Evolutionary conservation across 1,139 yeast genomes (phyloP), one percentile per base, ranked within the genome.

Genomic region (Wickerhamiella pararugosa): DNA sequence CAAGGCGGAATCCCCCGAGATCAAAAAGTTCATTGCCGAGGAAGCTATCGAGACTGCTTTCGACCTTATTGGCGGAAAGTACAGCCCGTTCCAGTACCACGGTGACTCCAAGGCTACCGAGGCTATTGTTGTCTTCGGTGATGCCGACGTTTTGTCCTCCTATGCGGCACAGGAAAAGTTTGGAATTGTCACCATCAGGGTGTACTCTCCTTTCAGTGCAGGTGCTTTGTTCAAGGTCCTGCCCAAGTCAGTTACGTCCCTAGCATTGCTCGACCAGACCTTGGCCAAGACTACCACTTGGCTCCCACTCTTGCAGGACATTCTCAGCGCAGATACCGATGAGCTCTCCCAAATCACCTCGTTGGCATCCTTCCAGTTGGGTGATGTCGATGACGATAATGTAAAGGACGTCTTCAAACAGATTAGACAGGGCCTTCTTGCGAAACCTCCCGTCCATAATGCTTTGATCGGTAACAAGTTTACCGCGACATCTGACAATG

Each of bases 261-360:
- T 87, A 43, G 76, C 79, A 1, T 64, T 84, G 37, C 68, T 81
- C 15, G 84, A 73, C 61, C 94, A 71, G 64, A 63, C 67, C 40
- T 63, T 67, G 36, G 63, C 61, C 43, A 67, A 56, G 39, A 60
- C 76, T 9, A 65, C 71, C n/a, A 56, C 67, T 29, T 74, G 76
- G 61, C 80, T 71, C 60, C 72, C 90, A 63, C 65, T 83, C 38
- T 69, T 81, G 51, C 71, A 86, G 52, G 95, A 86, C 57, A 73
- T 84, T 52, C 75, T 86, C 59, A 72, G 76, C 41, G 74, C 54
- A 59, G 67, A 46, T 70, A 70, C 54, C 37, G 51, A 45, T 33
- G 45, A 41, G 7, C 33, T 49, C 11, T 15, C 43, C 9, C 25
- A 37, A 5, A 60, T 76, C 31, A 53, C 69, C 7, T 47, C 61